phyloP scores from a whole-genome alignment of 1,139 yeast species.

The Candida sanyaensis region DNA sequence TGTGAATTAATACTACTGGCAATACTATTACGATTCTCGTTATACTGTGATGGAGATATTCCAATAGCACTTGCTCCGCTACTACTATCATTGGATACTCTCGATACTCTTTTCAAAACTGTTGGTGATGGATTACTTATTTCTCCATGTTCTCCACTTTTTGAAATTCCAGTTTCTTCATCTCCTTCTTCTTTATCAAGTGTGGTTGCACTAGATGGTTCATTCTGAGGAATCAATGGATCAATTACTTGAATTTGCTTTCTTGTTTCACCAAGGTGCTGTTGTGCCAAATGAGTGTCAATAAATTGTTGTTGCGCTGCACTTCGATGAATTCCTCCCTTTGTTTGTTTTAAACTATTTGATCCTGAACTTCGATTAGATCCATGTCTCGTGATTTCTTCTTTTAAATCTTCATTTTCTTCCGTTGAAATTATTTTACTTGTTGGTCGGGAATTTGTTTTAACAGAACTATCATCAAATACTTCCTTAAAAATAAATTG shows the following conservation, averaged over 20 bases:
- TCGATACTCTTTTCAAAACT: slow-evolving; percentile 3
- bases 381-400: slow-evolving; percentile 12
- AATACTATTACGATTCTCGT: slow-evolving; percentile 7
- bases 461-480: slow-evolving; percentile 24
- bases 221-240: background rate
- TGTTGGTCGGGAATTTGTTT: slow-evolving; percentile 8
- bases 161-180: background rate
- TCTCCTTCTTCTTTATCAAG: background rate
- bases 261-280: slow-evolving; percentile 1
- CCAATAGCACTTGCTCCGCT: background rate
- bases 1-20: slow-evolving; percentile 7
- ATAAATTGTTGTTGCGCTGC: slow-evolving; percentile 3
- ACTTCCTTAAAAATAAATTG: slow-evolving; percentile 32
- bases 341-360: background rate
- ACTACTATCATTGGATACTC: slow-evolving; percentile 3
- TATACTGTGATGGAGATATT: slow-evolving; percentile 1
- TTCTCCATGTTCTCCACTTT: background rate
- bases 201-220: slow-evolving; percentile 1
- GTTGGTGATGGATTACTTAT: slow-evolving; percentile 5
- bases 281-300: slow-evolving; percentile 7
- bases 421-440: slow-evolving; percentile 5
- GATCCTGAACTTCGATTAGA: slow-evolving; percentile 7
- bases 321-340: slow-evolving; percentile 2
- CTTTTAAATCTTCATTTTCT: slow-evolving; percentile 9
- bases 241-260: slow-evolving; percentile 2